phyloP scores from a whole-genome alignment of 176 grass and related monocot genomes.

The Zea luxurians region DNA sequence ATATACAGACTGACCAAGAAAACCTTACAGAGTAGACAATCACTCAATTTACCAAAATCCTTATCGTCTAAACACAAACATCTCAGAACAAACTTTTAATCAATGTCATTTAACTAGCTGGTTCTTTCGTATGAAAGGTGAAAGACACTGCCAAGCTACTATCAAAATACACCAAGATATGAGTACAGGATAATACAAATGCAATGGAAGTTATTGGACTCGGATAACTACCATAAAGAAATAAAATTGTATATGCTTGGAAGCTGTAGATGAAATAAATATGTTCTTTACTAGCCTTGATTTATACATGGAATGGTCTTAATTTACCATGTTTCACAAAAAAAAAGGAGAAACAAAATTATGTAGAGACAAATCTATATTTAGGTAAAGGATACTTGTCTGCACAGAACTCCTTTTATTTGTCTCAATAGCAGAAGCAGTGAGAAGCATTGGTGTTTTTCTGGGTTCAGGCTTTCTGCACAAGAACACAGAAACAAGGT shows the following conservation, averaged over 20 bases:
- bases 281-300: constrained; percentile 7
- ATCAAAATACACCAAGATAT: constrained; percentile 1
- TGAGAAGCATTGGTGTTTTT: constrained; percentile 68
- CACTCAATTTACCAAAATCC: background rate
- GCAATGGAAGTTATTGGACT: background rate
- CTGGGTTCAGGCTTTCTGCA: constrained; percentile 62
- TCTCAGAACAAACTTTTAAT: background rate
- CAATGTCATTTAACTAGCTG: background rate
- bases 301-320: constrained; percentile 2
- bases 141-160: constrained; percentile 3
- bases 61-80: background rate
- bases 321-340: background rate
- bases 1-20: background rate
- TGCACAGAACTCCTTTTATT: constrained; percentile 58
- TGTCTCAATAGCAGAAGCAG: constrained; percentile 53
- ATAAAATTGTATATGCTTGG: background rate
- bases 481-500: constrained; percentile 12
- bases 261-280: background rate
- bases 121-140: constrained; percentile 10
- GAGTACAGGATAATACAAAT: constrained; percentile 4
- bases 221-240: background rate
- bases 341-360: constrained; percentile 4
- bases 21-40: background rate
- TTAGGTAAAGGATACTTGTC: constrained; percentile 54
- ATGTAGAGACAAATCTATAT: constrained; percentile 10